Percentiles rank a stretch among this genome's conserved stretches.
phyloP scores from a whole-genome alignment of 2,329 filamentous ascomycete species.

The Sodiomyces alkalinus region DNA sequence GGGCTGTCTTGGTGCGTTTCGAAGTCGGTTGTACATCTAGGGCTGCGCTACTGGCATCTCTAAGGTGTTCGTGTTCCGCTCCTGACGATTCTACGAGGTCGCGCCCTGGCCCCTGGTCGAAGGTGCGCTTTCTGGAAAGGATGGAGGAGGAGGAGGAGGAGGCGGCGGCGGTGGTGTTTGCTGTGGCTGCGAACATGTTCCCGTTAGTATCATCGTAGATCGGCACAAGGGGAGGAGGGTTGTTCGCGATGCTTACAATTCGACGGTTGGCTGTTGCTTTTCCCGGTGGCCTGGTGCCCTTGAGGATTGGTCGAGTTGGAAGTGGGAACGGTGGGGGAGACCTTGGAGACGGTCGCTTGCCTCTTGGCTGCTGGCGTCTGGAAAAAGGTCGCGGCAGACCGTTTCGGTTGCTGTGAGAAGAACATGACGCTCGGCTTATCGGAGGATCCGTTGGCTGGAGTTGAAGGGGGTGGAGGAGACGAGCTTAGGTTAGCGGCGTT shows the following conservation, averaged over 20 bases:
- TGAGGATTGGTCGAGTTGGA: too few relatives aligned
- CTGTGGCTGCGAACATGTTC: neutral
- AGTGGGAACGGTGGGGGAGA: too few relatives aligned
- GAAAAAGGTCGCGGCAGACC: constrained; percentile 40
- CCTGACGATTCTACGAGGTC: constrained; percentile 1
- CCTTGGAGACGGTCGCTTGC: constrained; percentile 21
- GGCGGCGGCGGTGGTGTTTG: constrained; percentile 1
- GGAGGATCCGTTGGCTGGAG: constrained; percentile 16
- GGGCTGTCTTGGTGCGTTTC: constrained; percentile 55
- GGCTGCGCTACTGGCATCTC: too few relatives aligned
- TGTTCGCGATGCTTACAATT: too few relatives aligned
- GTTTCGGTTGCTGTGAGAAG: constrained; percentile 36
- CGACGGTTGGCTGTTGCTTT: too few relatives aligned
- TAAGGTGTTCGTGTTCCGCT: constrained; percentile 6
- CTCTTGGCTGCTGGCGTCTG: constrained; percentile 44
- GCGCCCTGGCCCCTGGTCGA: neutral
- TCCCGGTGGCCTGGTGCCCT: too few relatives aligned
- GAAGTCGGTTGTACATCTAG: constrained; percentile 25
- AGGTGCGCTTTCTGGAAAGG: neutral
- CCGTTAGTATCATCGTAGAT: too few relatives aligned
- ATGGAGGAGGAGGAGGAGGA: constrained; percentile 2
- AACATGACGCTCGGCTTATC: constrained; percentile 15
- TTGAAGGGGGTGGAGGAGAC: constrained; percentile 15
- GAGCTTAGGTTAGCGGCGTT: constrained; percentile 8
- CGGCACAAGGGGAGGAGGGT: too few relatives aligned